Evolutionary conservation across 2,329 filamentous ascomycete genomes (phyloP), one percentile per base, ranked within the genome.

Genomic region (Bipolaris gigantea): DNA sequence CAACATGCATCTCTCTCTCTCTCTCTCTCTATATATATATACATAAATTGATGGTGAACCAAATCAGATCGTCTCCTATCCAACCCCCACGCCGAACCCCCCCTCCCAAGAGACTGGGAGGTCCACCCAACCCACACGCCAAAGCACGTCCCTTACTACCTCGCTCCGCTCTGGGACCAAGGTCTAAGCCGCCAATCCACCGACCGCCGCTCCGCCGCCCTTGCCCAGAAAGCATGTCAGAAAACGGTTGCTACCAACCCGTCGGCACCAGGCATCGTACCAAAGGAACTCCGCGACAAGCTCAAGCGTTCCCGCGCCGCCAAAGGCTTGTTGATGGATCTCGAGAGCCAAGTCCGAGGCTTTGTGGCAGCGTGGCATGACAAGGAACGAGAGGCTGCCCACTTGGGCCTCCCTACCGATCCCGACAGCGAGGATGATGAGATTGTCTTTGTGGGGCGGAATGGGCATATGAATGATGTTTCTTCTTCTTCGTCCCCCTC

Each of bases 51-150:
- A 59, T 47, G 30, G 18, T 48, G 15, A 33, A 25, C 40, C 27
- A n/a, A n/a, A 36, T 36, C 54, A 95, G 93, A 96, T 76, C 91
- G 85, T 61, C 85, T 97, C 58, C 78, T 96, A 52, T 85, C 87
- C 74, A 94, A 97, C 56, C 94, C 94, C 16, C 88, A 94, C 75
- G 90, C 83, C 16, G 85, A 93, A 63, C 90, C 92, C 0, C 94
- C 94, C 0, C 81, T 89, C 40, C 86, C 92, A 0, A 82, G 80
- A 53, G 94, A 99, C 76, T 97, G 89, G 88, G 83, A 89, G 65
- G 83, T 93, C 43, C 86, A 84, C 39, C 90, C 93, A 2, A 94
- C 92, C 13, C 85, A 97, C 73, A 87, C 87, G 4, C 83, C 90
- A 46, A 86, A 88, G 66, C 76, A 83, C 55, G 86, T 97, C 15